Conservation (phyloP, 345 rosid genomes). For the Populus alba region DNA sequence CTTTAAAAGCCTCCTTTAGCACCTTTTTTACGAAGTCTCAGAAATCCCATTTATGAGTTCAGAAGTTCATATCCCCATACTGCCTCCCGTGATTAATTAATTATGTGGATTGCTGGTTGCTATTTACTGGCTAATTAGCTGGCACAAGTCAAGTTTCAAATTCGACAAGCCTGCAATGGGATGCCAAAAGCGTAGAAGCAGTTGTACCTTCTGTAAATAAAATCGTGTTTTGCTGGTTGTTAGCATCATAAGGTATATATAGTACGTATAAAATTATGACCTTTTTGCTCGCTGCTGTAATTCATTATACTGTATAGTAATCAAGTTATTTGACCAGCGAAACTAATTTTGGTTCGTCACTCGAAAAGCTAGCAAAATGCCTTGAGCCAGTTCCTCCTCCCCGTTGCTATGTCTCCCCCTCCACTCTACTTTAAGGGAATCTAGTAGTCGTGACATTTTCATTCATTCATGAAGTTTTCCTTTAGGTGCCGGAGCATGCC, state of each 20-base stretch:
- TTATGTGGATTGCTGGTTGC: conserved; percentile 8
- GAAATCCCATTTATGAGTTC: not conserved
- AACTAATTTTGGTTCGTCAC: conserved; percentile 15
- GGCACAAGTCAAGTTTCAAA: conserved; percentile 10
- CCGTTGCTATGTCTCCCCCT: not conserved
- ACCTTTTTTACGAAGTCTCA: conserved; percentile 2
- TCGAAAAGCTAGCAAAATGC: conserved; percentile 1
- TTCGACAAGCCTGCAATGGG: conserved; percentile 12
- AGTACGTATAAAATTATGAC: conserved; percentile 22
- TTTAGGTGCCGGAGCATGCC: too few relatives aligned
- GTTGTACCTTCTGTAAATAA: conserved; percentile 38
- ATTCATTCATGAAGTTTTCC: too few relatives aligned
- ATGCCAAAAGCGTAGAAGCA: conserved; percentile 20
- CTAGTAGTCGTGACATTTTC: too few relatives aligned
- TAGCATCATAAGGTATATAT: conserved; percentile 22
- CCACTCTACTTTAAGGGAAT: not conserved
- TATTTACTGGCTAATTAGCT: conserved; percentile 1
- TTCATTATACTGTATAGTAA: conserved; percentile 38
- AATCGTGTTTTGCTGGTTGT: conserved; percentile 13
- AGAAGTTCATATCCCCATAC: not conserved
- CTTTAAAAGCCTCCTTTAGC: not conserved
- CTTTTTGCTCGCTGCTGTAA: conserved; percentile 17
- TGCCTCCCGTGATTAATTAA: not conserved
- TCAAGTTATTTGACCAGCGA: conserved; percentile 33
- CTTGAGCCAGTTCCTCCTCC: not conserved